Conservation (phyloP, 495 filamentous ascomycete genomes). For the Penicillium dipodomyicola region DNA sequence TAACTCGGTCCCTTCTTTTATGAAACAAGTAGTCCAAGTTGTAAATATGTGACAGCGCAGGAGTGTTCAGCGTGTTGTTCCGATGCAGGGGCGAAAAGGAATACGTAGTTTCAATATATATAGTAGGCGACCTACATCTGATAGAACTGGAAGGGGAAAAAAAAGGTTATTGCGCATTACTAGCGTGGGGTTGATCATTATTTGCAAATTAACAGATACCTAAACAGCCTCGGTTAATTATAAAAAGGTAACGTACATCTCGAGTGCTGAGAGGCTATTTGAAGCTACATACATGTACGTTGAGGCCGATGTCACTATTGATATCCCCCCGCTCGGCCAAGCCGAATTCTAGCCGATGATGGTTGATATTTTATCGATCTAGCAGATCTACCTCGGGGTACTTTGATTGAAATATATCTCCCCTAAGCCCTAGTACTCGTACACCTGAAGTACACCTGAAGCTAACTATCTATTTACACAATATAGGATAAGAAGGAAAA, state of each 20-base stretch:
- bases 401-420: neutral
- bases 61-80: no score
- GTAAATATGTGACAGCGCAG: neutral
- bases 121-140: neutral
- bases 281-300: neutral
- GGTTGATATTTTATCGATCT: neutral
- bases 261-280: neutral
- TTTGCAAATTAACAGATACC: neutral
- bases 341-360: neutral
- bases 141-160: neutral
- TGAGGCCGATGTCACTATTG: neutral
- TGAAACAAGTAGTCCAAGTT: neutral
- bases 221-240: neutral
- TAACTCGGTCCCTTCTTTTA: neutral
- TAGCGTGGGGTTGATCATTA: neutral
- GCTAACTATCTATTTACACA: neutral
- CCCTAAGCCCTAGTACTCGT: neutral
- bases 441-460: neutral
- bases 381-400: neutral
- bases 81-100: neutral
- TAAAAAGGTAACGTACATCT: neutral
- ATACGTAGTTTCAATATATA: neutral
- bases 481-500: neutral
- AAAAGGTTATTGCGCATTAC: neutral
- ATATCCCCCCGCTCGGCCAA: conserved; percentile 5